phyloP scores from a whole-genome alignment of 169 alveolate genomes.

The Perkinsus chesapeaki region DNA sequence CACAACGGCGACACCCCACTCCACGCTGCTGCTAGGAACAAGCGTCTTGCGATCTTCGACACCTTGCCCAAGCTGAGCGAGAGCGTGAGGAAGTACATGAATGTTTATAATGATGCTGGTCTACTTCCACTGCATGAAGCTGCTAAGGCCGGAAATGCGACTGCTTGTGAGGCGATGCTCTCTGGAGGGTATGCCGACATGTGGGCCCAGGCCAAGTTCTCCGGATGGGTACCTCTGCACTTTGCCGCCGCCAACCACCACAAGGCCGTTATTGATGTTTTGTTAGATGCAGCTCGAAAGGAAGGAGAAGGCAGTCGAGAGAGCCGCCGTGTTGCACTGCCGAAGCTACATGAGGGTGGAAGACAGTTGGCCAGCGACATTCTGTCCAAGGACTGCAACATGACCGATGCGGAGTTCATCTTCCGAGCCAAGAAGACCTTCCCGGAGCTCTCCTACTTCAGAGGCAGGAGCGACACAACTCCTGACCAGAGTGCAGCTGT shows the following conservation, averaged over 20 bases:
- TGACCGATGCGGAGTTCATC: neutral
- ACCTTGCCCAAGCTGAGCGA: neutral
- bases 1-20: neutral
- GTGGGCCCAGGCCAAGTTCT: neutral
- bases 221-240: neutral
- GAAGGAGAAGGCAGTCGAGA: neutral
- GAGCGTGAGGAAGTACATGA: neutral
- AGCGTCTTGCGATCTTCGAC: neutral
- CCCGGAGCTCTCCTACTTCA: slow-evolving; percentile 2
- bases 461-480: neutral
- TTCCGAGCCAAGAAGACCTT: neutral
- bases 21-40: neutral
- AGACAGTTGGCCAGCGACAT: neutral
- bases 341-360: neutral
- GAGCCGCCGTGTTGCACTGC: neutral
- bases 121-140: neutral
- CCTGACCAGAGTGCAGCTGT: neutral
- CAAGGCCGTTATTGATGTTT: neutral
- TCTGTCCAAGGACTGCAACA: neutral
- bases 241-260: neutral
- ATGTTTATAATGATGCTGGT: neutral
- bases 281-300: neutral
- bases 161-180: neutral
- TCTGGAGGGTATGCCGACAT: neutral
- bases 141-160: neutral